Percentiles rank a stretch among this genome's conserved stretches.
phyloP scores from a whole-genome alignment of 768 basidiomycete genomes.

The Melanogaster broomeanus region DNA sequence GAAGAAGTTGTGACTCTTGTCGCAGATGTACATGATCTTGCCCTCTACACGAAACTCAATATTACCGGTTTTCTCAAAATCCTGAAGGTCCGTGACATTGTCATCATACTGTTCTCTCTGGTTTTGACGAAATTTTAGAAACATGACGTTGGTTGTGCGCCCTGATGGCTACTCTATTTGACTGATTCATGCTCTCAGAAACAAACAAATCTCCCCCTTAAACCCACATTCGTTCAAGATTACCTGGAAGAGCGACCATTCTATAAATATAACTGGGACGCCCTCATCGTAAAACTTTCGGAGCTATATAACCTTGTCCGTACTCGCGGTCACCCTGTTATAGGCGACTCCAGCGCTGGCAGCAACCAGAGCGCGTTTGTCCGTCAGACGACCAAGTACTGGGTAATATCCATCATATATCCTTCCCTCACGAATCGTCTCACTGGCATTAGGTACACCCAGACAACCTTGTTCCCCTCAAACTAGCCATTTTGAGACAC shows the following conservation, averaged over 20 bases:
- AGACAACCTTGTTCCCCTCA: conserved; percentile 92
- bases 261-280: conserved; percentile 96
- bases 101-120: neutral
- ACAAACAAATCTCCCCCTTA: conserved; percentile 83
- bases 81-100: conserved; percentile 62
- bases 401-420: conserved; percentile 59
- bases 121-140: conserved; percentile 52
- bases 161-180: neutral
- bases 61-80: conserved; percentile 99
- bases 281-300: conserved; percentile 93
- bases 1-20: conserved; percentile 95
- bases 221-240: conserved; percentile 85
- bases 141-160: conserved; percentile 71
- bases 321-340: conserved; percentile 91
- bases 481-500: conserved; percentile 89
- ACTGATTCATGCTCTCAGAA: conserved; percentile 57
- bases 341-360: conserved; percentile 92
- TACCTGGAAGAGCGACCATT: conserved; percentile 95
- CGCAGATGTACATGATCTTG: conserved; percentile 89
- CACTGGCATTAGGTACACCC: conserved; percentile 63
- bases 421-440: conserved; percentile 1
- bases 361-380: conserved; percentile 97
- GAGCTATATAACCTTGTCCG: conserved; percentile 94
- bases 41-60: conserved; percentile 94
- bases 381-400: conserved; percentile 98